phyloP scores from a whole-genome alignment of 176 grass and related monocot genomes.

The Echinochloa phyllopogon region DNA sequence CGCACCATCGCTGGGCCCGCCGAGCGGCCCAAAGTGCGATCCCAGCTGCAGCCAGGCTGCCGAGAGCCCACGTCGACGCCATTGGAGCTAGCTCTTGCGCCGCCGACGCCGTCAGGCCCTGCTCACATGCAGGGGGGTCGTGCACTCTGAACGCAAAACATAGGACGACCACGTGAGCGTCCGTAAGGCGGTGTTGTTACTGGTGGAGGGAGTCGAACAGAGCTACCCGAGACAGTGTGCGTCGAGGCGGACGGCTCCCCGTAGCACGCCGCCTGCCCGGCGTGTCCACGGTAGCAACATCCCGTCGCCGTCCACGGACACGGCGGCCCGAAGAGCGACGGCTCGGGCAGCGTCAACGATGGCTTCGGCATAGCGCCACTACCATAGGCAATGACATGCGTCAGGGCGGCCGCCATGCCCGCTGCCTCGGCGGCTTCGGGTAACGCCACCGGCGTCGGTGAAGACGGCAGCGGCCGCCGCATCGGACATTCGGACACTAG shows the following conservation, averaged over 20 bases:
- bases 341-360: too few relatives aligned
- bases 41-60: not conserved
- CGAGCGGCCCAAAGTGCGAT: not conserved
- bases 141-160: not conserved
- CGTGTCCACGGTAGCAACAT: too few relatives aligned
- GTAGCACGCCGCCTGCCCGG: too few relatives aligned
- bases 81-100: not conserved
- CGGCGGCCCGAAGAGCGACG: too few relatives aligned
- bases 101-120: not conserved
- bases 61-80: not conserved
- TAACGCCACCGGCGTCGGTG: not conserved
- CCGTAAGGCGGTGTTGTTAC: not conserved
- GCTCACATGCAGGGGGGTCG: not conserved
- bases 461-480: not conserved
- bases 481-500: not conserved
- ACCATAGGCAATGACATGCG: conserved; percentile 27
- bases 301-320: too few relatives aligned
- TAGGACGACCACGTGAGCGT: not conserved
- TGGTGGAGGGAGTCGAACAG: not conserved
- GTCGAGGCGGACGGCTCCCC: too few relatives aligned
- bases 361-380: not conserved
- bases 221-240: not conserved
- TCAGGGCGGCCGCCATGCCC: conserved; percentile 44
- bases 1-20: too few relatives aligned
- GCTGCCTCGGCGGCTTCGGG: conserved; percentile 19